Conservation (phyloP, 306 rosid species). For the Castanopsis chinensis region DNA sequence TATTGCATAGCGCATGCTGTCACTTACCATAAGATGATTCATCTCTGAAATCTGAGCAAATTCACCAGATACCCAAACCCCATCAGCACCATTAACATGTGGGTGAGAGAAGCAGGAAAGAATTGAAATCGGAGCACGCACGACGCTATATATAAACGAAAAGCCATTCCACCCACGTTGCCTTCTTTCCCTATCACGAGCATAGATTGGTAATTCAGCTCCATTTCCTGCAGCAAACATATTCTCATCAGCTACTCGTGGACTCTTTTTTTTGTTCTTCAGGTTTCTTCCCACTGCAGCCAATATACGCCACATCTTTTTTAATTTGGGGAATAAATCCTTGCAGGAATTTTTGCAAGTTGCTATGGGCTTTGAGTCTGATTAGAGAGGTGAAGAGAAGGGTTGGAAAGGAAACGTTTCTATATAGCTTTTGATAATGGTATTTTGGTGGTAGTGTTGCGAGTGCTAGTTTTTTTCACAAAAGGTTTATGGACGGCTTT, state of each 20-base stretch:
- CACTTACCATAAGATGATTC: slow-evolving; percentile 91
- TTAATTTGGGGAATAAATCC: neutral
- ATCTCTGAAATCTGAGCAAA: slow-evolving; percentile 68
- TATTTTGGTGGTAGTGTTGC: slow-evolving; percentile 40
- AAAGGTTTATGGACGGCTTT: slow-evolving; percentile 42
- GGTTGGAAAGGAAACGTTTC: slow-evolving; percentile 21
- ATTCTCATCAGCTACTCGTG: slow-evolving; percentile 87
- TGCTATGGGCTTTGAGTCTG: neutral
- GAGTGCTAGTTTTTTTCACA: slow-evolving; percentile 74
- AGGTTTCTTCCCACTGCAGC: slow-evolving; percentile 47
- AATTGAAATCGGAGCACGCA: slow-evolving; percentile 63
- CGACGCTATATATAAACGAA: slow-evolving; percentile 40
- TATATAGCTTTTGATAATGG: slow-evolving; percentile 45
- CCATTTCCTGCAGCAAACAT: slow-evolving; percentile 50
- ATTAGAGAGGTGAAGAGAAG: neutral
- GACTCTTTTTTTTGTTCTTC: slow-evolving; percentile 55
- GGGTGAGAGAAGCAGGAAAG: slow-evolving; percentile 81
- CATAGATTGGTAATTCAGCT: slow-evolving; percentile 37
- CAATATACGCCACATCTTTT: slow-evolving; percentile 17
- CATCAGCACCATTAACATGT: slow-evolving; percentile 57
- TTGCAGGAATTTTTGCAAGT: neutral
- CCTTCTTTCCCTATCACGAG: slow-evolving; percentile 25
- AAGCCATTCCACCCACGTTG: slow-evolving; percentile 52
- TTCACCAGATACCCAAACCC: slow-evolving; percentile 64
- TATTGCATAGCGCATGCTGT: slow-evolving; percentile 97